phyloP scores from a whole-genome alignment of 345 rosid genomes.

The Syzygium aromaticum region DNA sequence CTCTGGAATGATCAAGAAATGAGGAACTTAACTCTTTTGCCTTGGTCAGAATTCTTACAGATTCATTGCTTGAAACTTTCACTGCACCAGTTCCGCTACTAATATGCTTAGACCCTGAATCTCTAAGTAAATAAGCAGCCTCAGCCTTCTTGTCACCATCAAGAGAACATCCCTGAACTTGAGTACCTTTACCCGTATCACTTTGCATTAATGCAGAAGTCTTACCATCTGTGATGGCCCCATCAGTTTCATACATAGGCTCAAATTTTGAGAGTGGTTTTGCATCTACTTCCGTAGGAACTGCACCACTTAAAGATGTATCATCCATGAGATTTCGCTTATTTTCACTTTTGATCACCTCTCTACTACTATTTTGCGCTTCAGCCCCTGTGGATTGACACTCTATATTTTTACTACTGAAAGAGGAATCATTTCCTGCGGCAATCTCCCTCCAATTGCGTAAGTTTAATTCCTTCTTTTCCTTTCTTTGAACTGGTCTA shows the following conservation, averaged over 20 bases:
- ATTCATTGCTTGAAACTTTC: background rate
- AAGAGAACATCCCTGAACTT: background rate
- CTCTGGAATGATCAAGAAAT: background rate
- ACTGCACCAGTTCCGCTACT: background rate
- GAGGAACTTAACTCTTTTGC: slow-evolving; percentile 2
- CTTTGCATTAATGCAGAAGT: slow-evolving; percentile 1
- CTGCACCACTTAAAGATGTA: background rate
- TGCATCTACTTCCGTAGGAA: slow-evolving; percentile 25
- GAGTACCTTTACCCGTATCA: slow-evolving; percentile 17
- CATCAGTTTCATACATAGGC: slow-evolving; percentile 2
- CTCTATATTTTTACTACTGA: slow-evolving; percentile 3
- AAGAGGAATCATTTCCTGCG: slow-evolving; percentile 11
- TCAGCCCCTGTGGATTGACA: background rate
- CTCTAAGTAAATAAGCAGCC: background rate
- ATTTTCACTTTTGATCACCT: background rate
- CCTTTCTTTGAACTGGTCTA: slow-evolving; percentile 60
- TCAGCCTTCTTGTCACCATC: slow-evolving; percentile 5
- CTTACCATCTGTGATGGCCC: slow-evolving; percentile 3
- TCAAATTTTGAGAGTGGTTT: background rate
- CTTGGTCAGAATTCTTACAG: background rate
- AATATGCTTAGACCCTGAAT: slow-evolving; percentile 2
- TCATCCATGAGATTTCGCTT: background rate
- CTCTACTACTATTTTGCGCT: background rate
- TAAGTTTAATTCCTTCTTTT: slow-evolving; percentile 46
- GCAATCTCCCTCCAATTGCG: slow-evolving; percentile 39